Conservation (phyloP, 2,329 filamentous ascomycete species). For the Arthrinium phaeospermum region DNA sequence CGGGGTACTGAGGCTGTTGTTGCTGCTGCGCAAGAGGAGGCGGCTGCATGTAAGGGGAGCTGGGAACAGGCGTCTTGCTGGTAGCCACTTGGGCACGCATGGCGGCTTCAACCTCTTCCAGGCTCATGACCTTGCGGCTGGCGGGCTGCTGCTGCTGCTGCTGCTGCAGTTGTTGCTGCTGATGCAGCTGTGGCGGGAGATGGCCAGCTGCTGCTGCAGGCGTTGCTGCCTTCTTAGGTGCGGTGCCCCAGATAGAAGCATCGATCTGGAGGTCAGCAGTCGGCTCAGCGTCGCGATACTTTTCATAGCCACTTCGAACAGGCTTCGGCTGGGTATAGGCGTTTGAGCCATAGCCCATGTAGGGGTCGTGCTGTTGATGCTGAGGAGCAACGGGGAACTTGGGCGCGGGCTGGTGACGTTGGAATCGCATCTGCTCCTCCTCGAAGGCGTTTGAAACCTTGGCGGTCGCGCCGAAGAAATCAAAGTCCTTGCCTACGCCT, state of each 20-base stretch:
- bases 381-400: slow-evolving; percentile 45
- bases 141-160: slow-evolving; percentile 25
- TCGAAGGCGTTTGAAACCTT: slow-evolving; percentile 84
- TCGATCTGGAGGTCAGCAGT: slow-evolving; percentile 92
- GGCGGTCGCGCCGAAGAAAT: slow-evolving; percentile 94
- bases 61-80: slow-evolving; percentile 45
- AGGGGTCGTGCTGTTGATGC: slow-evolving; percentile 40
- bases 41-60: slow-evolving; percentile 41
- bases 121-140: slow-evolving; percentile 83
- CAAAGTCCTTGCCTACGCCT: slow-evolving; percentile 87
- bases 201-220: slow-evolving; percentile 27
- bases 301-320: slow-evolving; percentile 84
- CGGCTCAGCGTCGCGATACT: slow-evolving; percentile 82
- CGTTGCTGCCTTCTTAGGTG: slow-evolving; percentile 61
- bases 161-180: background rate
- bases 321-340: slow-evolving; percentile 59
- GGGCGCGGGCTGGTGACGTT: slow-evolving; percentile 70
- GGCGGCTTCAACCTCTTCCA: slow-evolving; percentile 95
- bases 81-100: slow-evolving; percentile 71
- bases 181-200: background rate
- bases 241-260: slow-evolving; percentile 88
- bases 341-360: slow-evolving; percentile 41
- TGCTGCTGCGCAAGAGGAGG: slow-evolving; percentile 35
- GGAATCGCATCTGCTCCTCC: slow-evolving; percentile 87
- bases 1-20: slow-evolving; percentile 35